Conservation (phyloP, 257 asterid genomes). For the Cynanchum wilfordii region DNA sequence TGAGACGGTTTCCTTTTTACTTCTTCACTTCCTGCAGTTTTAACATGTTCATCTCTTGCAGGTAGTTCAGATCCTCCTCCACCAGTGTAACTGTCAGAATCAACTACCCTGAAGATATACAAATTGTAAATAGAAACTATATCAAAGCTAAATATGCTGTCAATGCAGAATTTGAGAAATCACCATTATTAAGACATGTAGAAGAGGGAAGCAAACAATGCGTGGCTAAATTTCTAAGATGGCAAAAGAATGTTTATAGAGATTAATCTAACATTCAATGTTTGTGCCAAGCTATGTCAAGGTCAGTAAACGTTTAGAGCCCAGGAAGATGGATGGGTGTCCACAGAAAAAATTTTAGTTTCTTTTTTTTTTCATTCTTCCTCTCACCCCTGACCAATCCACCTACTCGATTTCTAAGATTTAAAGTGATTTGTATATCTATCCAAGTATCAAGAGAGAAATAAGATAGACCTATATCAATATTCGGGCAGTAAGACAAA, state of each 20-base stretch:
- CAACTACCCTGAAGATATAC: constrained; percentile 13
- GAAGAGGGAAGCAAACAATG: not conserved
- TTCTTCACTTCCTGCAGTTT: constrained; percentile 16
- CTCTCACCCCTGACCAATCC: too few relatives aligned
- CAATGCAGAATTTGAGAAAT: not conserved
- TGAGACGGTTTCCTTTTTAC: constrained; percentile 25
- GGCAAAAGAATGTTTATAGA: not conserved
- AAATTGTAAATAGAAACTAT: not conserved
- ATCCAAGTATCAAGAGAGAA: not conserved
- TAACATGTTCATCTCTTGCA: constrained; percentile 8
- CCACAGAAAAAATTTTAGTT: too few relatives aligned
- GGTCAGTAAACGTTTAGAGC: not conserved
- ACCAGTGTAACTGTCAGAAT: constrained; percentile 12
- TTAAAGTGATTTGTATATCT: not conserved
- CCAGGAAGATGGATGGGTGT: too few relatives aligned
- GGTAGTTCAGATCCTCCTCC: constrained; percentile 11
- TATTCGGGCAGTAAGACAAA: not conserved
- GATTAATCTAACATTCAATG: not conserved
- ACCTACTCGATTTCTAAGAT: too few relatives aligned
- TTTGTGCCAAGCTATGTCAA: not conserved
- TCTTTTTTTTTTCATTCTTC: too few relatives aligned
- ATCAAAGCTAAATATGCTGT: not conserved
- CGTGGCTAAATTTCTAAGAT: not conserved
- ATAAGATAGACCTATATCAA: not conserved
- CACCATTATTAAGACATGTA: not conserved